Conservation (phyloP, 495 filamentous ascomycete genomes). For the Aspergillus homomorphus region DNA sequence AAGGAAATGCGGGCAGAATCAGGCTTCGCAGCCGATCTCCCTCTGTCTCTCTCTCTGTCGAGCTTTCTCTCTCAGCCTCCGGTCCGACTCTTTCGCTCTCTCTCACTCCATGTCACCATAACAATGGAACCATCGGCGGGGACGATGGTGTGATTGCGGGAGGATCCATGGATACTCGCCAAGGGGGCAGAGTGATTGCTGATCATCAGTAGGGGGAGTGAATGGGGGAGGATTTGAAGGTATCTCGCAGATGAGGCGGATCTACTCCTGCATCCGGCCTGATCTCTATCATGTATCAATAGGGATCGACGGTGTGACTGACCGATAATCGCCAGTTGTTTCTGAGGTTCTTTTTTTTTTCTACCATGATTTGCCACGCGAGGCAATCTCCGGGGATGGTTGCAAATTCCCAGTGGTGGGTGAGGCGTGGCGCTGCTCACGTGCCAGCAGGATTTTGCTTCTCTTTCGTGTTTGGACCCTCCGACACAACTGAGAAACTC, state of each 20-base stretch:
- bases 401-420: too few species aligned
- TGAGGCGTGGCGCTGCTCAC: not conserved
- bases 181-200: not conserved
- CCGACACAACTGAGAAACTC: not conserved
- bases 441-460: not conserved
- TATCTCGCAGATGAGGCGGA: not conserved
- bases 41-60: too few species aligned
- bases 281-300: not conserved
- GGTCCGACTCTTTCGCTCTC: too few species aligned
- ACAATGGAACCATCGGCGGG: slow-evolving; percentile 35
- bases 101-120: slow-evolving; percentile 15
- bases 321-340: not conserved
- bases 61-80: too few species aligned
- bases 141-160: slow-evolving; percentile 43
- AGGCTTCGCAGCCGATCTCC: too few species aligned
- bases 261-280: not conserved
- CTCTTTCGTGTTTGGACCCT: too few species aligned
- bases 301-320: not conserved
- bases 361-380: not conserved
- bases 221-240: too few species aligned
- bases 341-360: too few species aligned
- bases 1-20: slow-evolving; percentile 6
- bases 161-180: slow-evolving; percentile 6
- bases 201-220: slow-evolving; percentile 10
- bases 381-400: not conserved